Percentiles rank a stretch among this genome's conserved stretches.
Conservation (phyloP, 2,329 filamentous ascomycete genomes). For the Curvularia sp. region DNA sequence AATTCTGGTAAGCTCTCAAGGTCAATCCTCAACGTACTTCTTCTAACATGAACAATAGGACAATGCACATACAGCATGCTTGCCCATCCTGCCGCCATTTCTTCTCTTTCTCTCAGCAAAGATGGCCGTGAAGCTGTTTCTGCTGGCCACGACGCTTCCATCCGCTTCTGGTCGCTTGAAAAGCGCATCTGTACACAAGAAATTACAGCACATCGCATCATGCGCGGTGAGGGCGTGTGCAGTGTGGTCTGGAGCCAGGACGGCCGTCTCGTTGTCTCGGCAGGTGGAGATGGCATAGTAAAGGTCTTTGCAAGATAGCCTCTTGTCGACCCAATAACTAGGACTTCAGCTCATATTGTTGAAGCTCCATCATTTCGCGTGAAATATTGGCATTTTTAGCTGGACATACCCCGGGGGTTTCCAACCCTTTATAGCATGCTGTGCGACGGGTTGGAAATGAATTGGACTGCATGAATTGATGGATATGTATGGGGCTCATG, state of each 20-base stretch:
- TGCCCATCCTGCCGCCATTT: constrained; percentile 91
- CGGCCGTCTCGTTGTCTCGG: constrained; percentile 91
- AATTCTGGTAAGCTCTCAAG: constrained; percentile 83
- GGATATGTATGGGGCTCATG: constrained; percentile 23
- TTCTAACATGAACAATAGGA: constrained; percentile 60
- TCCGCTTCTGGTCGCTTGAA: constrained; percentile 96
- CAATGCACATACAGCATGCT: constrained; percentile 99
- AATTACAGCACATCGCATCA: constrained; percentile 88
- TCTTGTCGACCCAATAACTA: constrained; percentile 15
- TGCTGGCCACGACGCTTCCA: constrained; percentile 91
- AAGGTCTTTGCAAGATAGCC: constrained; percentile 73
- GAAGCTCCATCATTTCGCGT: constrained; percentile 16
- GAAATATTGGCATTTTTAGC: constrained; percentile 30
- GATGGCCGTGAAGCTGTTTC: constrained; percentile 95
- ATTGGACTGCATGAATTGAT: constrained; percentile 22
- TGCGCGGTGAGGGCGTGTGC: constrained; percentile 96
- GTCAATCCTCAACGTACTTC: constrained; percentile 8
- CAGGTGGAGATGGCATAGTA: constrained; percentile 91
- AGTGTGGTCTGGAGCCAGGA: constrained; percentile 95
- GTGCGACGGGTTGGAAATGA: constrained; percentile 6
- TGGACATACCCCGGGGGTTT: constrained; percentile 26
- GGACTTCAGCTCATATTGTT: constrained; percentile 17
- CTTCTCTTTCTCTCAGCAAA: constrained; percentile 86
- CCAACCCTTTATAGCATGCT: constrained; percentile 7
- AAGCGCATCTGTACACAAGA: constrained; percentile 96